Evolutionary conservation across 805 yeast species (phyloP).

Genomic region (Sugiyamaella mastotermitis): DNA sequence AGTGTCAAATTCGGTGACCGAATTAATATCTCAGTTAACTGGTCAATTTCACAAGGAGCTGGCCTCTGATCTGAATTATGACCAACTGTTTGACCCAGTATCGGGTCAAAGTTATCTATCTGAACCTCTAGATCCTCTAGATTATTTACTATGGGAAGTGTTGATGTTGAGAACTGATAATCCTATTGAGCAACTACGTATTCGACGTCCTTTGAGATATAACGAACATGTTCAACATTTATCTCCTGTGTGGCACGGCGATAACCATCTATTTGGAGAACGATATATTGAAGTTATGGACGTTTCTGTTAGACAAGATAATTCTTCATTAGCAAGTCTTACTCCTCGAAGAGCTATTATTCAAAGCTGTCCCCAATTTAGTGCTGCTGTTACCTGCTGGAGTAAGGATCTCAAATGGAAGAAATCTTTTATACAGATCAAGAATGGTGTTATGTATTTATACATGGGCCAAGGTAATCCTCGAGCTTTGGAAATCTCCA

Average conservation of each 20-base stretch:
- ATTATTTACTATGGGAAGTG: constrained; percentile 27
- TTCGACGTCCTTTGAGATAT: constrained; percentile 24
- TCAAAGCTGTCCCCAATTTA: constrained; percentile 15
- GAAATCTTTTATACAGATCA: constrained; percentile 10
- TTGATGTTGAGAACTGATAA: constrained; percentile 12
- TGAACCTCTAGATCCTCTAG: constrained; percentile 20
- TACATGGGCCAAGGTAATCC: constrained; percentile 6
- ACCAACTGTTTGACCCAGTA: too few relatives aligned
- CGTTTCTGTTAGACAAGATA: constrained; percentile 20
- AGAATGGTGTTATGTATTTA: constrained; percentile 8
- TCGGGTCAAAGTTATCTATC: too few relatives aligned
- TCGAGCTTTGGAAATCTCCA: constrained; percentile 11
- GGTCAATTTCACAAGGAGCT: too few relatives aligned
- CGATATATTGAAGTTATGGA: constrained; percentile 19
- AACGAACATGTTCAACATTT: constrained; percentile 21
- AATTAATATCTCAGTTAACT: too few relatives aligned
- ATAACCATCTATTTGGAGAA: background rate
- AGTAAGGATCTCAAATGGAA: constrained; percentile 15
- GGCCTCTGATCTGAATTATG: too few relatives aligned
- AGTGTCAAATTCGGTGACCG: too few relatives aligned
- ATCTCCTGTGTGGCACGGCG: constrained; percentile 7
- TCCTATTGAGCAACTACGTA: constrained; percentile 4
- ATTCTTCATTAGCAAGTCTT: constrained; percentile 26
- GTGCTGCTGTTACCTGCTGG: constrained; percentile 3
- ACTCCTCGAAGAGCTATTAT: constrained; percentile 29